phyloP scores from a whole-genome alignment of 148 eudicot species.

The Limonium bicolor region DNA sequence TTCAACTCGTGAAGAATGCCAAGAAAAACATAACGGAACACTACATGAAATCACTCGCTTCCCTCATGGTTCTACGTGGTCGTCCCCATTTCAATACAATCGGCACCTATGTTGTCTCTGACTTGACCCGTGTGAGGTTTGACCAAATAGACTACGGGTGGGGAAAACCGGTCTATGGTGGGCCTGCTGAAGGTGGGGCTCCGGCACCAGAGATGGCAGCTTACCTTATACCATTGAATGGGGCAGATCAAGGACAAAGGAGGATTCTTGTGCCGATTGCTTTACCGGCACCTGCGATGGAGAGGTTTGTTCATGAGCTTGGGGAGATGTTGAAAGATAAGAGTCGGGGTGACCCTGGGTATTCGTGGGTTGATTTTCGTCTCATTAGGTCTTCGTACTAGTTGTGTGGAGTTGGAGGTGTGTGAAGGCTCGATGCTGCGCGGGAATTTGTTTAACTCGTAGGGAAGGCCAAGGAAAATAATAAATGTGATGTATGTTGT shows the following conservation, averaged over 20 bases:
- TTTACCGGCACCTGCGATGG: constrained; percentile 1
- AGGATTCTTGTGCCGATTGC: constrained; percentile 3
- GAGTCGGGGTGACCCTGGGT: too few species aligned
- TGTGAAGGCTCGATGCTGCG: too few species aligned
- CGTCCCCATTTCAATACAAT: background rate
- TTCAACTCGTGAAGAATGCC: constrained; percentile 11
- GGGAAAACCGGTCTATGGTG: constrained; percentile 17
- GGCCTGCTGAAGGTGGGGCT: too few species aligned
- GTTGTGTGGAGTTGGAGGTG: too few species aligned
- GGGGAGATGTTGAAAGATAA: too few species aligned
- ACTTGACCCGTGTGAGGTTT: background rate
- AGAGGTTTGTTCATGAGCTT: background rate
- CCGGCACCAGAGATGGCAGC: background rate
- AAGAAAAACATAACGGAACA: constrained; percentile 9
- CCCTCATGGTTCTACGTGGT: constrained; percentile 4
- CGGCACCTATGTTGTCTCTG: constrained; percentile 8
- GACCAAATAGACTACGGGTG: constrained; percentile 14
- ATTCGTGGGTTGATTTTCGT: too few species aligned
- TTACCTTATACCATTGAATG: background rate
- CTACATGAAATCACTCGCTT: constrained; percentile 4
- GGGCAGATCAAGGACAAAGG: background rate
- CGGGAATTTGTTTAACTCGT: too few species aligned
- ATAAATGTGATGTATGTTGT: too few species aligned
- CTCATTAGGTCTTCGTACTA: too few species aligned
- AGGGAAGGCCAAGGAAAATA: too few species aligned